Percentiles rank a stretch among this genome's conserved stretches.
phyloP scores from a whole-genome alignment of 257 asterid species.

The Cynanchum wilfordii region DNA sequence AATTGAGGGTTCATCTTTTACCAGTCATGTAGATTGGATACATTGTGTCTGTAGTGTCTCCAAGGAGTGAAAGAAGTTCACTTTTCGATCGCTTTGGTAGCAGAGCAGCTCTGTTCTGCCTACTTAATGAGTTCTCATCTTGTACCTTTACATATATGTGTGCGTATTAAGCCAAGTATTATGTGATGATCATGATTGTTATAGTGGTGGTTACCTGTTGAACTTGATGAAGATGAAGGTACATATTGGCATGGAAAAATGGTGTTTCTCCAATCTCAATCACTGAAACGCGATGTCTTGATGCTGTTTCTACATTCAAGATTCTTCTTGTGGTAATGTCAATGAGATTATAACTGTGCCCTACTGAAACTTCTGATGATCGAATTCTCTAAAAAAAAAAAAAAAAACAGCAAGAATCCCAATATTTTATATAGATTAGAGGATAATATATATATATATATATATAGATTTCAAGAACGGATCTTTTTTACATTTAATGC shows the following conservation, averaged over 20 bases:
- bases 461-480: not conserved
- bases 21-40: constrained; percentile 89
- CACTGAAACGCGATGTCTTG: constrained; percentile 60
- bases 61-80: constrained; percentile 62
- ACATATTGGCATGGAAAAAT: constrained; percentile 86
- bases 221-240: constrained; percentile 67
- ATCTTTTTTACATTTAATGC: constrained; percentile 51
- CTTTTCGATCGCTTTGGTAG: constrained; percentile 52
- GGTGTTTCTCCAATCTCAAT: constrained; percentile 57
- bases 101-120: constrained; percentile 61
- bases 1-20: constrained; percentile 2
- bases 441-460: not conserved
- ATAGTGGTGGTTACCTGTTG: constrained; percentile 41
- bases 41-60: constrained; percentile 41
- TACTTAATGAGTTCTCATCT: constrained; percentile 62
- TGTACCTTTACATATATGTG: constrained; percentile 36
- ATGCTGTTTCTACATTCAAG: constrained; percentile 79
- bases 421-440: constrained; percentile 1
- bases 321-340: constrained; percentile 57
- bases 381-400: constrained; percentile 47
- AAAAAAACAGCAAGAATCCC: constrained; percentile 5
- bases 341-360: constrained; percentile 80
- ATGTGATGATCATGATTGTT: not conserved
- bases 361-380: constrained; percentile 62
- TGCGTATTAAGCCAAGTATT: too few species aligned